Evolutionary conservation across 2,329 filamentous ascomycete species (phyloP), one percentile per base, ranked within the genome.

Genomic region (Aspergillus sp.): DNA sequence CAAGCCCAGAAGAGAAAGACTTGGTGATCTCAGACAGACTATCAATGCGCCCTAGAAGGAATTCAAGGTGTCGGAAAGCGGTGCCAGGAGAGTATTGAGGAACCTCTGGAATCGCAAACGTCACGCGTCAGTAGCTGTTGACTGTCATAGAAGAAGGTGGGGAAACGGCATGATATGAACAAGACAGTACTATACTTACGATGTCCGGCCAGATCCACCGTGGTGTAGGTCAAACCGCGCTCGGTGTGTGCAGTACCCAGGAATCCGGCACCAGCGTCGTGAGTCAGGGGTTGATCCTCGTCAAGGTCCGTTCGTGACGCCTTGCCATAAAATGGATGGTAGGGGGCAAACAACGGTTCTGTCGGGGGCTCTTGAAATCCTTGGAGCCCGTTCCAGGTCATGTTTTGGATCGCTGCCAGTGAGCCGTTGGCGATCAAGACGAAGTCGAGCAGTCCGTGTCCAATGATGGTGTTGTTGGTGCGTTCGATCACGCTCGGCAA

Each of bases 181-280:
- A 22, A 22, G 20, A 9, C 18, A 14, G 14, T 7, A 14, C n/a
- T 20, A n/a, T 9, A 61, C 62, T 46, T 54, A 67, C 65, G 66
- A 72, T 94, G 91, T 0, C 91, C 91, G 1, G 83, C 80, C 11
- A 89, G 71, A 54, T 85, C 81, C 52, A 91, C 80, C 20, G 83
- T 83, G 3, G 87, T 85, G 64, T 85, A 90, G 0, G 90, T 95
- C 49, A 96, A 76, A 0, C 90, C 90, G 46, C 91, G 82, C 80
- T 96, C 91, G 0, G 86, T 88, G 66, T 90, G 85, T n/a, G 84
- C 83, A 0, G 84, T 86, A 1, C 91, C 92, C 72, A 92, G 81
- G 1, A 90, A 81, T 1, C 91, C 91, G 1, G 83, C 80, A 0
- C 82, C 88, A 0, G 87, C 84, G 20, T 66, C 57, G 1, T 58